Base-by-base conservation (phyloP, 2,329 filamentous ascomycete genomes). In the Talaromyces sp. region DNA sequence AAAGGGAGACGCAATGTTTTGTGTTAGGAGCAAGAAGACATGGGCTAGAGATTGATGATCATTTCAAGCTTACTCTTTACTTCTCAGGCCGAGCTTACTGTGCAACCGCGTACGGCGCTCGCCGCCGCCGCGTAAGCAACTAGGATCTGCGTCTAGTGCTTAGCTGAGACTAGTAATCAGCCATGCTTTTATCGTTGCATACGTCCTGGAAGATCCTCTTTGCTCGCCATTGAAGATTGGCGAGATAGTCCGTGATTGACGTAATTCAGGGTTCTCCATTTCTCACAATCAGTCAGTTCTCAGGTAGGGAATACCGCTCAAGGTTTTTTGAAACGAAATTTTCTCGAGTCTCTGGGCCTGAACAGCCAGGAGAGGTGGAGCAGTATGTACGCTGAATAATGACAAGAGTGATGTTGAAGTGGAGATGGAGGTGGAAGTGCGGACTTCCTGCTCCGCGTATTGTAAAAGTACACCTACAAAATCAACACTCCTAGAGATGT, bases 241-340 rank as follows among this genome's bases (percentile, higher is more conserved):
- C 48, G 11, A 54, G 48, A 54, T 33, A 54, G 16, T 54, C 48
- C 28, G 48, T 54, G 48, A 35, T 35, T 35, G 48, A 35, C 48
- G n/a, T 52, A 33, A 54, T 33, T 54, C 28, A 21, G 28, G 48
- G 48, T 54, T 21, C 28, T 21, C 16, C 18, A n/a, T n/a, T n/a
- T n/a, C n/a, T n/a, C n/a, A n/a, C n/a, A n/a, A n/a, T n/a, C n/a
- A n/a, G n/a, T n/a, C n/a, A n/a, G n/a, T n/a, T n/a, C n/a, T n/a
- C n/a, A 52, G 33, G 33, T 54, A 3, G 25, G 48, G 28, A 54
- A 33, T 18, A 54, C 28, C 28, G 28, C 12, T 33, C 18, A 52
- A n/a, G n/a, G n/a, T n/a, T n/a, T n/a, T n/a, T n/a, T n/a, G n/a
- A n/a, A n/a, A n/a, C n/a, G n/a, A 3, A 1, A 21, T 25, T 8